Base-by-base conservation (phyloP, 106 monocot genomes). In the Phalaenopsis aphrodite region DNA sequence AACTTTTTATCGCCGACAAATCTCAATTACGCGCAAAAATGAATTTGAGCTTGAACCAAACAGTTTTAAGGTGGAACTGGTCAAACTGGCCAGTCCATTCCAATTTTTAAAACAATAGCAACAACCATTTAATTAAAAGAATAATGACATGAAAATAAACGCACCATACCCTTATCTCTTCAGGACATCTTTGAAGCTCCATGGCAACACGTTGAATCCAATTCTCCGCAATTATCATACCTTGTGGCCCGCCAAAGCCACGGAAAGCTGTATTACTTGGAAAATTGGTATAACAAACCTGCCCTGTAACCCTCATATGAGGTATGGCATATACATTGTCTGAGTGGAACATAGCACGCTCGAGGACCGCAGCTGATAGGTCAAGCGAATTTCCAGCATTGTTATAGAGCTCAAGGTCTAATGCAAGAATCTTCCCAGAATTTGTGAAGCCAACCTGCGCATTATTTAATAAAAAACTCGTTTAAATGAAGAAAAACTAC, bases 201-300 rank as follows among this genome's bases (percentile, higher is more conserved):
- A 89, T 82, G 23, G 95, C 91, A 78, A 99, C 79, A 52, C 83
- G 78, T 42, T 99, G 92, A 77, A 99, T 85, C 99, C 99, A 99
- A 72, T 99, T 95, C 81, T 99, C 99, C 78, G 93, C 75, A 86
- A 99, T 89, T 49, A 99, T 74, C 94, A 93, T 91, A 21, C 91
- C 99, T 81, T 99, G 99, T 37, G 99, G 99, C 39, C 93, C 99
- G 78, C 99, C 99, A 88, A 99, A 99, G 75, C 99, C 99, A 23
- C 99, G 84, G 75, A 99, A 99, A 80, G 99, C 99, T 36, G 99
- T 99, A 58, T 99, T 91, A 81, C 95, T 99, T 38, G 99, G 93
- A 18, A 93, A 90, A 84, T 99, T 99, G 14, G 99, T 99, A 82
- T 80, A 91, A 72, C 99, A 99, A 52, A 95, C 91, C 80, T 86